phyloP scores from a whole-genome alignment of 164 flowering plant species.

The Vitis vinifera region ASM3070453v1 NC_081818.1:4990001-4990500 shows the following conservation, averaged over 20 bases:
- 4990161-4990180: slow-evolving; percentile 73
- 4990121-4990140: background rate
- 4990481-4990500: background rate
- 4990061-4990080: background rate
- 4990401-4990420: slow-evolving; percentile 88
- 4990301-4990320: slow-evolving; percentile 8
- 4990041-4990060: background rate
- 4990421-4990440: slow-evolving; percentile 54
- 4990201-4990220: slow-evolving; percentile 60
- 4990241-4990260: background rate
- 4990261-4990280: background rate
- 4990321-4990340: slow-evolving; percentile 75
- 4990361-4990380: slow-evolving; percentile 59
- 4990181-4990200: slow-evolving; percentile 82
- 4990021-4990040: background rate
- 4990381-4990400: slow-evolving; percentile 56
- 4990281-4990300: too few species aligned
- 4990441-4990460: background rate
- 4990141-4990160: slow-evolving; percentile 81
- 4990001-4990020: slow-evolving; percentile 84
- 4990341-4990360: slow-evolving; percentile 62
- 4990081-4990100: too few species aligned
- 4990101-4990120: background rate
- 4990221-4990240: slow-evolving; percentile 64
- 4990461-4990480: too few species aligned